Evolutionary conservation across 768 basidiomycete genomes (phyloP).

Genomic region (Dioszegia aurantiaca): DNA sequence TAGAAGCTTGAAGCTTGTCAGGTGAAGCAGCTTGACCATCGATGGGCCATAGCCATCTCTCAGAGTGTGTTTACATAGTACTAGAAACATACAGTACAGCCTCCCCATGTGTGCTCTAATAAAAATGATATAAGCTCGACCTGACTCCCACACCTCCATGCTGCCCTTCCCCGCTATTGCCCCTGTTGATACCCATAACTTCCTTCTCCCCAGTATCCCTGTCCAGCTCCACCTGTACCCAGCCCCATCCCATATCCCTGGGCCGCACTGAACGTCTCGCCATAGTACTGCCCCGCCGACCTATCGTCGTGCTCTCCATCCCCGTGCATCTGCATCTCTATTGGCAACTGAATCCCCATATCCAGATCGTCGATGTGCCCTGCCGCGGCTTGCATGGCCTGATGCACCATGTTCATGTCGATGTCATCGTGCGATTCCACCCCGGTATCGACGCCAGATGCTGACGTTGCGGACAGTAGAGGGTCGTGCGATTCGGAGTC

Average conservation of each 20-base stretch:
- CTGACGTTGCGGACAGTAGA: slow-evolving; percentile 4
- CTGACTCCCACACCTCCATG: background rate
- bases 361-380: slow-evolving; percentile 46
- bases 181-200: slow-evolving; percentile 9
- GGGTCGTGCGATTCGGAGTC: slow-evolving; percentile 4
- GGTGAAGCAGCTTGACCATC: too few relatives aligned
- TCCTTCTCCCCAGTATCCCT: background rate
- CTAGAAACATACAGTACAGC: background rate
- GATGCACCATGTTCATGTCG: slow-evolving; percentile 44
- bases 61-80: too few relatives aligned
- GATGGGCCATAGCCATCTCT: too few relatives aligned
- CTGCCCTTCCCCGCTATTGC: background rate
- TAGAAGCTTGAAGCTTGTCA: background rate
- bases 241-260: slow-evolving; percentile 10
- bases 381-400: slow-evolving; percentile 42
- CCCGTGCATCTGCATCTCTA: slow-evolving; percentile 48
- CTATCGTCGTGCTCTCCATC: slow-evolving; percentile 20
- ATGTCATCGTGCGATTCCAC: slow-evolving; percentile 14
- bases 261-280: slow-evolving; percentile 5
- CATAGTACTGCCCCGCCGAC: slow-evolving; percentile 5
- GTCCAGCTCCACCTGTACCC: slow-evolving; percentile 3
- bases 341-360: slow-evolving; percentile 45
- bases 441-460: background rate
- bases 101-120: background rate
- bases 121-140: background rate